These are phyloP conservation scores for Wickerhamomyces bisporus DNA, from an alignment of 805 yeast species.

Conservation along the genomic window DNA sequence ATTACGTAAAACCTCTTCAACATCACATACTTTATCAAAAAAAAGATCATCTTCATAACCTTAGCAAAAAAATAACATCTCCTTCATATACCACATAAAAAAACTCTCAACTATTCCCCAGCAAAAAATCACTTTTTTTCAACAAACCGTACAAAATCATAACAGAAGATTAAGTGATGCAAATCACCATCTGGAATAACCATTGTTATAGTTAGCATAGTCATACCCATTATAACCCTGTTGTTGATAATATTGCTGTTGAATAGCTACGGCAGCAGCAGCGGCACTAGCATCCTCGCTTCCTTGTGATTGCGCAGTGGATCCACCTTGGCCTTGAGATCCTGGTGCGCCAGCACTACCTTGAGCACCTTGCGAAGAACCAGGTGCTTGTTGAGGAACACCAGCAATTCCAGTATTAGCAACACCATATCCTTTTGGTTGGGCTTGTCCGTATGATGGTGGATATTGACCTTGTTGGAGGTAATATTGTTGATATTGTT, in stretches of 20 bases:
- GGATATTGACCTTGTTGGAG: slow-evolving; percentile 9
- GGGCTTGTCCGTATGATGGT: slow-evolving; percentile 13
- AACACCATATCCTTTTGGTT: slow-evolving; percentile 18
- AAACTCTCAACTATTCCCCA: too few relatives aligned
- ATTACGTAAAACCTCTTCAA: too few relatives aligned
- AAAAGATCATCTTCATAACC: too few relatives aligned
- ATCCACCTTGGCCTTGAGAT: slow-evolving; percentile 8
- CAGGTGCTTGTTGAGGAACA: slow-evolving; percentile 10
- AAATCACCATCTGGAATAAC: slow-evolving; percentile 12
- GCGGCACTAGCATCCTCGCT: slow-evolving; percentile 14
- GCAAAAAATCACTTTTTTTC: too few relatives aligned
- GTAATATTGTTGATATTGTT: slow-evolving; percentile 11
- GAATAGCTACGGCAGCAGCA: slow-evolving; percentile 19
- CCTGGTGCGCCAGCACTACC: slow-evolving; percentile 2
- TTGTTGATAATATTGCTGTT: slow-evolving; percentile 23
- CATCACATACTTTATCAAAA: too few relatives aligned
- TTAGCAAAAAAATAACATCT: too few relatives aligned
- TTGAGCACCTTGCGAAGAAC: neutral
- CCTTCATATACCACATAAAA: too few relatives aligned
- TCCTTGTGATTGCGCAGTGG: slow-evolving; percentile 8
- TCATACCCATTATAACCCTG: slow-evolving; percentile 16
- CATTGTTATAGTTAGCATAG: slow-evolving; percentile 12
- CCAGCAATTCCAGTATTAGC: slow-evolving; percentile 3
- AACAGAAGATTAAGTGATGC: too few relatives aligned
- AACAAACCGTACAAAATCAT: too few relatives aligned